Evolutionary conservation across 2,329 filamentous ascomycete species (phyloP), one percentile per base, ranked within the genome.

Genomic region (Thermothelomyces thermophilus): DNA sequence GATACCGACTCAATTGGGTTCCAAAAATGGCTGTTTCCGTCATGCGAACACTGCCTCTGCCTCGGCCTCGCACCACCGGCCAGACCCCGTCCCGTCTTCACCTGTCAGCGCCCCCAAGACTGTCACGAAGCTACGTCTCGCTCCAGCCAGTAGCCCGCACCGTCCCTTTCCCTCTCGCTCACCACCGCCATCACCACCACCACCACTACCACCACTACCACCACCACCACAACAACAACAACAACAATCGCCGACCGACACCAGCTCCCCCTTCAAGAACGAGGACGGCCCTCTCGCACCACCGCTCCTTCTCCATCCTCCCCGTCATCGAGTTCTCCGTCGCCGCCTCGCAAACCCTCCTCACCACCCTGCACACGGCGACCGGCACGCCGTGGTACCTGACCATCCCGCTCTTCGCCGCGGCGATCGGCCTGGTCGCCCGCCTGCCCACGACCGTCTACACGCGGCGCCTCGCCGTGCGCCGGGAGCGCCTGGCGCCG

Each of bases 321-420:
- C 56, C 64, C 34, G 52, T 61, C 26, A 51, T 68, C 17, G 62
- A 59, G 8, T 35, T 58, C 4, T 51, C 65, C 34, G 61, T 76
- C 46, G 59, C 70, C 22, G 56, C 62, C 42, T 66, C 73, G 3
- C 70, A 75, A 28, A 62, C 71, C 45, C 58, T 68, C 52, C 68
- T 81, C 43, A 60, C 69, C 31, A 64, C 64, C 40, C 46, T 74
- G 9, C 77, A 82, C 58, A 50, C 52, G 20, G 35, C 59, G 41
- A 66, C 68, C 20, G 69, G 71, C 33, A 60, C 74, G 1, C 76
- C 77, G 1, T 82, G 78, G 78, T 79, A 68, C 56, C 55, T 79
- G 28, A 68, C 71, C 24, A 76, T 82, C 41, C 76, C 78, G 4
- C 65, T 76, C n/a, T 64, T 76, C 13, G 74, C 75, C 6, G 53